Evolutionary conservation across 371 early-diverging fungal genomes (phyloP).

Genomic region (Circinella minor): DNA sequence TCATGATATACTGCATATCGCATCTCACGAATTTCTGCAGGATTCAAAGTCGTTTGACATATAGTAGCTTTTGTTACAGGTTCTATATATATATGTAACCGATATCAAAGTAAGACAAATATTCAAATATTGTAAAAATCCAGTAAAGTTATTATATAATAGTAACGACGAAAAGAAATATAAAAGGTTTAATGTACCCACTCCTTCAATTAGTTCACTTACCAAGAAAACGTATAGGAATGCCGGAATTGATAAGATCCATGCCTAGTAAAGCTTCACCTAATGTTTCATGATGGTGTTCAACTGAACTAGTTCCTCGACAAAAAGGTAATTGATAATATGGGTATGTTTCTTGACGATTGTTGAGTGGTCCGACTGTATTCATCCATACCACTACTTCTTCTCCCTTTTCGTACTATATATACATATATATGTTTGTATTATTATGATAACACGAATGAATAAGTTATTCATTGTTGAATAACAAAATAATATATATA

Average conservation of each 20-base stretch:
- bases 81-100: conserved; percentile 13
- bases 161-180: neutral
- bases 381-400: conserved; percentile 76
- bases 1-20: conserved; percentile 65
- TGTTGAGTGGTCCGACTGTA: conserved; percentile 73
- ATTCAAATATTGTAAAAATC: neutral
- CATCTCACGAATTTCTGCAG: conserved; percentile 58
- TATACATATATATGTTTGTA: neutral
- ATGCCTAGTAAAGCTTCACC: conserved; percentile 85
- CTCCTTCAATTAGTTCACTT: neutral
- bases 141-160: neutral
- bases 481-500: too few species aligned
- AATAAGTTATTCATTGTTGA: too few species aligned
- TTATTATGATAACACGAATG: too few species aligned
- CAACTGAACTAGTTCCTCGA: conserved; percentile 55
- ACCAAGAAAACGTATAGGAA: conserved; percentile 61
- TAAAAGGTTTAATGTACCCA: too few species aligned
- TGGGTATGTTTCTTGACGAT: conserved; percentile 81
- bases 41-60: conserved; percentile 48
- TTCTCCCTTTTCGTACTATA: conserved; percentile 58
- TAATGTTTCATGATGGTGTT: conserved; percentile 79
- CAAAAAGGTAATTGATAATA: conserved; percentile 82
- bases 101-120: neutral
- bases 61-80: conserved; percentile 33
- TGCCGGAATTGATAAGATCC: conserved; percentile 75